Percentiles rank a stretch among this genome's conserved stretches.
Evolutionary conservation across 2,329 filamentous ascomycete genomes (phyloP).

Genomic region (Ophiosphaerella korrae): DNA sequence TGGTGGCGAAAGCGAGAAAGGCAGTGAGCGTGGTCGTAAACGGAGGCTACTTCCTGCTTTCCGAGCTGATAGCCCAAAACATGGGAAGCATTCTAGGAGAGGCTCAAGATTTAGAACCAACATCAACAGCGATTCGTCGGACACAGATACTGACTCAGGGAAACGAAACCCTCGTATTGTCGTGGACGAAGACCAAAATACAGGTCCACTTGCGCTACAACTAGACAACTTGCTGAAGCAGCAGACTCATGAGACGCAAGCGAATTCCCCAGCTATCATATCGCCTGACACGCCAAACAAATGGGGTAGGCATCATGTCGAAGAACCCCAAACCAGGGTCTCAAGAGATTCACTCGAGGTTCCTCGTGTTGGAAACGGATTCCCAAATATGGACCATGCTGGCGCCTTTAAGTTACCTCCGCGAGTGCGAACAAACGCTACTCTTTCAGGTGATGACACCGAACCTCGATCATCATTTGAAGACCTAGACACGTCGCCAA

Average conservation of each 20-base stretch:
- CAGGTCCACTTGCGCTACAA: conserved; percentile 53
- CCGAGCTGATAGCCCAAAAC: conserved; percentile 39
- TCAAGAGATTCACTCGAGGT: conserved; percentile 34
- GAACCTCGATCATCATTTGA: conserved; percentile 48
- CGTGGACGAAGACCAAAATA: conserved; percentile 48
- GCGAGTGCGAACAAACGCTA: conserved; percentile 20
- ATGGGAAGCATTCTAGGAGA: conserved; percentile 37
- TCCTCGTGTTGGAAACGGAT: conserved; percentile 24
- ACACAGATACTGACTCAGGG: conserved; percentile 56
- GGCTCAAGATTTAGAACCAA: conserved; percentile 33
- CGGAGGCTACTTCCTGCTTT: conserved; percentile 38
- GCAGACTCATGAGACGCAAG: conserved; percentile 46
- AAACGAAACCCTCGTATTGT: conserved; percentile 58
- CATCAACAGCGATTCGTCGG: conserved; percentile 40
- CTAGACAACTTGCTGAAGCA: conserved; percentile 52
- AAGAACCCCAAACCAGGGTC: conserved; percentile 21
- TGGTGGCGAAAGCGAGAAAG: conserved; percentile 45
- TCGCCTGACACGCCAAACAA: conserved; percentile 52
- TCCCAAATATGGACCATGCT: conserved; percentile 20
- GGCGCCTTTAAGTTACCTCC: conserved; percentile 27
- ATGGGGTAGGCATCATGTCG: conserved; percentile 37
- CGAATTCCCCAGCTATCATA: conserved; percentile 43
- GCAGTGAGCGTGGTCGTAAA: conserved; percentile 46
- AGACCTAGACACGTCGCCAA: conserved; percentile 45
- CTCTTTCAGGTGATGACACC: conserved; percentile 28